Conservation (phyloP, 2,329 filamentous ascomycete species). For the Penicillium vulpinum region DNA sequence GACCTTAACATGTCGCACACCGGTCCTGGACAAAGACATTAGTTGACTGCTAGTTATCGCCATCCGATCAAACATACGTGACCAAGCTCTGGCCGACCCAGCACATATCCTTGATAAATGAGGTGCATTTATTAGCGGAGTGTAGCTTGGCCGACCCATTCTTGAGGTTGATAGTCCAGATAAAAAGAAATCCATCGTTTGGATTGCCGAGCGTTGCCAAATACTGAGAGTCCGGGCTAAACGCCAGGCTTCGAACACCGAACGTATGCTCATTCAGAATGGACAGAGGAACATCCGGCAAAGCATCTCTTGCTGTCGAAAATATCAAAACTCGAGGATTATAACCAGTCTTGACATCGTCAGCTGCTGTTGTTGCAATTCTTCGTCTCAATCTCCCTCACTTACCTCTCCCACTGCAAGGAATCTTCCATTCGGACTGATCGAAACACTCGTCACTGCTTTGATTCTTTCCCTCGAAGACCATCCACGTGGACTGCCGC, state of each 20-base stretch:
- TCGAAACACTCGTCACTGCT: conserved; percentile 83
- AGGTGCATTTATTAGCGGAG: conserved; percentile 92
- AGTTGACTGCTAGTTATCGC: conserved; percentile 6
- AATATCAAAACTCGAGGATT: conserved; percentile 89
- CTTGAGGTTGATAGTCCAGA: conserved; percentile 83
- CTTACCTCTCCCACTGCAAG: conserved; percentile 83
- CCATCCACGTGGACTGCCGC: conserved; percentile 68
- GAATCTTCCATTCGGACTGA: conserved; percentile 83
- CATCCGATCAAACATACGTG: conserved; percentile 53
- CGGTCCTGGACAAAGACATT: conserved; percentile 52
- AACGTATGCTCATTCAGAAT: conserved; percentile 87
- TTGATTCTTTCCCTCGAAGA: conserved; percentile 91
- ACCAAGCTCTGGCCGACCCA: conserved; percentile 86
- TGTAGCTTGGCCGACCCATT: conserved; percentile 75
- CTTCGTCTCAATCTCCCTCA: conserved; percentile 2
- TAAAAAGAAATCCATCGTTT: conserved; percentile 91
- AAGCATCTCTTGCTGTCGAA: conserved; percentile 71
- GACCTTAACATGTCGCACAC: conserved; percentile 87
- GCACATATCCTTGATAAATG: conserved; percentile 77
- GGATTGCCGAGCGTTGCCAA: conserved; percentile 83
- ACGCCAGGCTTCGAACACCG: conserved; percentile 84
- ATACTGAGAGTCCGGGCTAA: conserved; percentile 82
- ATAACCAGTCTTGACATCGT: conserved; percentile 70
- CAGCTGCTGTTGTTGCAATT: conserved; percentile 23
- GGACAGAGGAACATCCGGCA: conserved; percentile 77